These are phyloP conservation scores for Xerophyta viscosa DNA, from an alignment of 106 monocot genomes.

Conservation along the genomic window DNA sequence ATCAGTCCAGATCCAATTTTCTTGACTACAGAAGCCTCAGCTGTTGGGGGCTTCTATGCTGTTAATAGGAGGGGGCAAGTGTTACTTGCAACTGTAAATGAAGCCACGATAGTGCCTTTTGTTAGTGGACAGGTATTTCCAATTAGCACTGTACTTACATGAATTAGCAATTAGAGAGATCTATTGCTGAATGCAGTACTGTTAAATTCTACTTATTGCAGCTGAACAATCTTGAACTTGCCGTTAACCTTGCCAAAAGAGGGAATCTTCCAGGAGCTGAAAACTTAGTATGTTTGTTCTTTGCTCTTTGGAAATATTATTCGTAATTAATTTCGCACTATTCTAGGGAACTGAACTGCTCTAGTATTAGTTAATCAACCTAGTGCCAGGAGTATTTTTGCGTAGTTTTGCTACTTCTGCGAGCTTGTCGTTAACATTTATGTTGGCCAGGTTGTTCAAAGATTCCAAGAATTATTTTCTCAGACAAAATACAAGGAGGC, in stretches of 20 bases:
- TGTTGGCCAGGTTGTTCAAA: conserved; percentile 79
- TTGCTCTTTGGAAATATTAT: too few relatives aligned
- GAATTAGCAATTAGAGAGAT: too few relatives aligned
- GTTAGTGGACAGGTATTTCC: conserved; percentile 80
- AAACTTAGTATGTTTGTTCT: conserved; percentile 56
- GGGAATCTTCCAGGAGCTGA: conserved; percentile 98
- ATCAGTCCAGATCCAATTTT: conserved; percentile 99
- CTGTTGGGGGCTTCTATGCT: conserved; percentile 88
- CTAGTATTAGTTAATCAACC: too few relatives aligned
- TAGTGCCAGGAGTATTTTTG: too few relatives aligned
- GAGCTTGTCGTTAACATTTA: background rate
- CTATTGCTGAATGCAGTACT: too few relatives aligned
- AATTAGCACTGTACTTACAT: too few relatives aligned
- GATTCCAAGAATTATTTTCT: conserved; percentile 91
- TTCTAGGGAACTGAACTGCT: too few relatives aligned
- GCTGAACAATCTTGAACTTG: conserved; percentile 97
- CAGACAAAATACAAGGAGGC: conserved; percentile 99
- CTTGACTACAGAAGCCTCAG: conserved; percentile 80
- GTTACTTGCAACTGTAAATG: conserved; percentile 91
- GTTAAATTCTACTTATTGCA: too few relatives aligned
- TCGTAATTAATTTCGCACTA: too few relatives aligned
- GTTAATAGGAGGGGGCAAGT: conserved; percentile 94
- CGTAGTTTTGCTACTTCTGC: too few relatives aligned
- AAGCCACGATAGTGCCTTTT: conserved; percentile 89
- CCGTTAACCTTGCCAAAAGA: conserved; percentile 93